A percentile compares a stretch with the other conserved stretches of the same genome.
Evolutionary conservation across 305 asterid species (phyloP).

Genomic region (Solanum hybrid): DNA sequence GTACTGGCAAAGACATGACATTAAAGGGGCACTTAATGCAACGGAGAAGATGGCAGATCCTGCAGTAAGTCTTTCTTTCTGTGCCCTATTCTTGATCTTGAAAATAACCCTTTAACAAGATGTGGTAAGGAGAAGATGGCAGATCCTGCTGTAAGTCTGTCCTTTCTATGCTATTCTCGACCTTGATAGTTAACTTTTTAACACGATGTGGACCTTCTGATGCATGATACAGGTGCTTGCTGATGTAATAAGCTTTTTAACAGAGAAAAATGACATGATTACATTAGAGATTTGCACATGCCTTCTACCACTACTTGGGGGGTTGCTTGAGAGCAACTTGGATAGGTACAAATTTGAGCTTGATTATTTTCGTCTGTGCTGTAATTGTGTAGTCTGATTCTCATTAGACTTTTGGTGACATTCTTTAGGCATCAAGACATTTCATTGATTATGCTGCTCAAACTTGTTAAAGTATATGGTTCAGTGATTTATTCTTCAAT

Average conservation of each 20-base stretch:
- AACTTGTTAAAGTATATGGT: slow-evolving; percentile 86
- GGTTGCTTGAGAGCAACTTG: slow-evolving; percentile 68
- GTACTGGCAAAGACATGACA: slow-evolving; percentile 83
- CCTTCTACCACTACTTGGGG: slow-evolving; percentile 77
- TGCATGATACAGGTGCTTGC: slow-evolving; percentile 74
- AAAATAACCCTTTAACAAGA: slow-evolving; percentile 6
- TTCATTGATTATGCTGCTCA: slow-evolving; percentile 77
- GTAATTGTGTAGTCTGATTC: background rate
- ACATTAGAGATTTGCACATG: slow-evolving; percentile 78
- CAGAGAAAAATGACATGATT: slow-evolving; percentile 61
- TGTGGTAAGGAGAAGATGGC: slow-evolving; percentile 52
- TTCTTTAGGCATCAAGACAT: slow-evolving; percentile 71
- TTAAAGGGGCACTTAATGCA: slow-evolving; percentile 71
- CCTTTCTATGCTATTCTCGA: slow-evolving; percentile 6
- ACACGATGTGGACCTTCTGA: slow-evolving; percentile 5
- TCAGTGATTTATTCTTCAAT: slow-evolving; percentile 77
- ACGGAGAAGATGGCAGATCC: slow-evolving; percentile 75
- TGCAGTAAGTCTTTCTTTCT: slow-evolving; percentile 52
- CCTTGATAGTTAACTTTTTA: background rate
- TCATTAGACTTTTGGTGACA: background rate
- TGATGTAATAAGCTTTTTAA: slow-evolving; percentile 69
- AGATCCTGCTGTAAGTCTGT: slow-evolving; percentile 69
- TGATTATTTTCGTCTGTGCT: background rate
- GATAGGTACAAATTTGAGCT: slow-evolving; percentile 47
- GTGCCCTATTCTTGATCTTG: slow-evolving; percentile 1